These are phyloP conservation scores for Hydrangea macrophylla DNA, from an alignment of 148 eudicot species.

Conservation along the genomic window DNA sequence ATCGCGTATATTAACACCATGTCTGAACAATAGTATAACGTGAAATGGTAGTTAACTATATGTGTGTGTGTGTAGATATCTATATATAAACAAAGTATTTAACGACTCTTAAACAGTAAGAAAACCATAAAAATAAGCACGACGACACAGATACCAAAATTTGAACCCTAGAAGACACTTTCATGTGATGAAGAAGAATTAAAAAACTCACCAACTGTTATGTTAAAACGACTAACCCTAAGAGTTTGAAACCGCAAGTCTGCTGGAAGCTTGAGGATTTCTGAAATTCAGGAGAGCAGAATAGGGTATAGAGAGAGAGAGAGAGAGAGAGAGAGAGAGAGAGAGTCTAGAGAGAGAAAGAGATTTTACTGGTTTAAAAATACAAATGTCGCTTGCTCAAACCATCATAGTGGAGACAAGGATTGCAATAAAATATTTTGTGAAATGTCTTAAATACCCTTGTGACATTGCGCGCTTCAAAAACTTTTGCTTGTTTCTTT, in stretches of 20 bases:
- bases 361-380: not conserved
- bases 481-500: too few species aligned
- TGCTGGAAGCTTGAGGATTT: conserved; percentile 2
- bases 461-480: too few species aligned
- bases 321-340: not conserved
- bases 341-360: not conserved
- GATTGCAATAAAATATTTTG: not conserved
- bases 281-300: conserved; percentile 4
- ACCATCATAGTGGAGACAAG: not conserved
- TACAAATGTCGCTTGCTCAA: conserved; percentile 22
- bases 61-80: too few species aligned
- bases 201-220: conserved; percentile 9
- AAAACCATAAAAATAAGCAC: not conserved
- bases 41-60: not conserved
- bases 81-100: not conserved
- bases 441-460: too few species aligned
- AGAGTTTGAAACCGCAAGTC: not conserved
- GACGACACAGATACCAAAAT: not conserved
- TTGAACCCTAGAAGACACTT: conserved; percentile 12
- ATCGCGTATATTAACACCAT: not conserved
- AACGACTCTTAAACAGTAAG: not conserved
- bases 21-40: not conserved
- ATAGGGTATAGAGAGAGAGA: not conserved
- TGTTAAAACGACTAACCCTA: conserved; percentile 6
- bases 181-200: not conserved